These are phyloP conservation scores for Chaetomiaceae sp. DNA, from an alignment of 2,329 filamentous ascomycete genomes.

Conservation along the genomic window DNA sequence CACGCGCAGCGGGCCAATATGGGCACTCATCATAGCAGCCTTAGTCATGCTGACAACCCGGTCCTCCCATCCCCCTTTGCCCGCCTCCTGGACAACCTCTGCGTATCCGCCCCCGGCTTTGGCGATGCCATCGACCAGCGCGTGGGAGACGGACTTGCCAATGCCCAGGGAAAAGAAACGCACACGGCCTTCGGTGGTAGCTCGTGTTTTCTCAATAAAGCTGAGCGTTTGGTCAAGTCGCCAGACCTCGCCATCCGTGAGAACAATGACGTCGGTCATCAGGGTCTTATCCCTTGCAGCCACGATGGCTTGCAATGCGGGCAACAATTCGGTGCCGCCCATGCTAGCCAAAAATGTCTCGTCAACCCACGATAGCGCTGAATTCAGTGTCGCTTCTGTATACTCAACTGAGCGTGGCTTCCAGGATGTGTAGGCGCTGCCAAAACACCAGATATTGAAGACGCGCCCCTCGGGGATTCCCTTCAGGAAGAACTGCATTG, in stretches of 20 bases:
- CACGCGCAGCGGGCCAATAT: conserved; percentile 14
- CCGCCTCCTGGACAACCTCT: conserved; percentile 23
- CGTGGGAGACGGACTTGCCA: conserved; percentile 48
- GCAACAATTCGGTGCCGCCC: conserved; percentile 50
- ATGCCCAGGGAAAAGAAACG: conserved; percentile 56
- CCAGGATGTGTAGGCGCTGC: conserved; percentile 27
- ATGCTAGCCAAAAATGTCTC: conserved; percentile 40
- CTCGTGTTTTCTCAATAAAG: conserved; percentile 41
- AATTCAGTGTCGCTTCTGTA: conserved; percentile 41
- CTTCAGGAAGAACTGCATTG: conserved; percentile 53
- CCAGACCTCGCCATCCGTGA: conserved; percentile 54
- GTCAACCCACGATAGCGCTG: conserved; percentile 26
- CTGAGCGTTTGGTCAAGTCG: conserved; percentile 43
- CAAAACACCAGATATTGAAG: conserved; percentile 50
- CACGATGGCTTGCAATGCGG: conserved; percentile 43
- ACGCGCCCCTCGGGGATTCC: conserved; percentile 41
- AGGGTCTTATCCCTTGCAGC: conserved; percentile 33
- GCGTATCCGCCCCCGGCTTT: conserved; percentile 53
- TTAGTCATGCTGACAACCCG: conserved; percentile 19
- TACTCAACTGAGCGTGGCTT: conserved; percentile 13
- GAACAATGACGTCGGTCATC: conserved; percentile 48
- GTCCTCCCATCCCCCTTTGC: conserved; percentile 18
- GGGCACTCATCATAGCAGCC: conserved; percentile 15
- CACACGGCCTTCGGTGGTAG: conserved; percentile 37
- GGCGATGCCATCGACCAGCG: conserved; percentile 55